These are phyloP conservation scores for Stereocaulon alpinum DNA, from an alignment of 495 filamentous ascomycete genomes.

Conservation along the genomic window DNA sequence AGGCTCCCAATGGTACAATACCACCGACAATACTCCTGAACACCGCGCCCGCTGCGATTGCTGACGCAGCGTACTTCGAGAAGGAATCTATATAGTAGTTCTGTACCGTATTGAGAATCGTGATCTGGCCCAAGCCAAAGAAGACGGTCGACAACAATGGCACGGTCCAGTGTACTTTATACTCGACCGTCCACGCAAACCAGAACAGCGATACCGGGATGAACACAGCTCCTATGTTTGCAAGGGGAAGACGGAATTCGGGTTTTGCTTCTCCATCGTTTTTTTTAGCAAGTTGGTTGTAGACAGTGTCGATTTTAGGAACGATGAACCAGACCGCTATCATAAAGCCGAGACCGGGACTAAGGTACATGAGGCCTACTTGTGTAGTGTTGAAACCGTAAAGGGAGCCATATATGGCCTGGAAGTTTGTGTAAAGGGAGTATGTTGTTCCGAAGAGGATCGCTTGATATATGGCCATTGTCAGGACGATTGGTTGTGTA, in stretches of 20 bases:
- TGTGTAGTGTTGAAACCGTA: constrained; percentile 40
- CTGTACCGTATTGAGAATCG: constrained; percentile 47
- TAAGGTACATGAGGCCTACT: constrained; percentile 51
- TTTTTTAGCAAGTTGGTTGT: constrained; percentile 24
- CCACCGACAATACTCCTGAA: constrained; percentile 45
- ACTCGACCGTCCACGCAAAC: constrained; percentile 57
- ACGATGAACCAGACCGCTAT: constrained; percentile 32
- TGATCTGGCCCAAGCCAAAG: constrained; percentile 46
- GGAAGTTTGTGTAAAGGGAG: constrained; percentile 50
- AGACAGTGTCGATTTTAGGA: constrained; percentile 32
- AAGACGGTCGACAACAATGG: constrained; percentile 51
- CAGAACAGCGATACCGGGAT: constrained; percentile 48
- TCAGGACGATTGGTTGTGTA: constrained; percentile 50
- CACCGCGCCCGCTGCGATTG: constrained; percentile 45
- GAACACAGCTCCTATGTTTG: constrained; percentile 37
- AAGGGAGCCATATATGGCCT: constrained; percentile 36
- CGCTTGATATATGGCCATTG: constrained; percentile 46
- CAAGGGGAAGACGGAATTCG: constrained; percentile 37
- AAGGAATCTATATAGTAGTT: constrained; percentile 62
- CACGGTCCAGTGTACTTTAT: constrained; percentile 45
- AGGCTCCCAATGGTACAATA: constrained; percentile 44
- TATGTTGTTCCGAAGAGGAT: constrained; percentile 53
- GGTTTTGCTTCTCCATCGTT: constrained; percentile 26
- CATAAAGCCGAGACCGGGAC: constrained; percentile 47
- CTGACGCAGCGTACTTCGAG: constrained; percentile 51